Conservation (phyloP, 176 grass and related monocot species). For the Carex pumila region DNA sequence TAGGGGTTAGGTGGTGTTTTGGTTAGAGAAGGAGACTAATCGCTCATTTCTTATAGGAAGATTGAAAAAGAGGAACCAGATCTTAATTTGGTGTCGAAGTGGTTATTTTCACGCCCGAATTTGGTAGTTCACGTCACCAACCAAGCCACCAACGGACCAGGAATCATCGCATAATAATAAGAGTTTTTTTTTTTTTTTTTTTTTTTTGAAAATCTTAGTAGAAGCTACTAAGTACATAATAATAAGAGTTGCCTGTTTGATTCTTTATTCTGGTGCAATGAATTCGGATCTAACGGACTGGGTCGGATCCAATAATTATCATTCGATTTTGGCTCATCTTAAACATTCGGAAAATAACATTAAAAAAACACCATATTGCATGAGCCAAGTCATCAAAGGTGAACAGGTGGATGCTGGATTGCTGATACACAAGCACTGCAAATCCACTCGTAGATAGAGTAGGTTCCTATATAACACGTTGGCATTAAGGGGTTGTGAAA, state of each 20-base stretch:
- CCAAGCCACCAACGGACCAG: not conserved
- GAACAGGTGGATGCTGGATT: not conserved
- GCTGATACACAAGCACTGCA: not conserved
- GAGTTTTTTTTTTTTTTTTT: too few species aligned
- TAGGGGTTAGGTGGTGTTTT: slow-evolving; percentile 11
- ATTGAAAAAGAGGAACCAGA: not conserved
- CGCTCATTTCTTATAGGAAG: not conserved
- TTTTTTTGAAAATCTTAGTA: too few species aligned
- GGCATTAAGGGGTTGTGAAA: too few species aligned
- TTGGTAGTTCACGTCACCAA: slow-evolving; percentile 8
- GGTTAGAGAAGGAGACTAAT: not conserved
- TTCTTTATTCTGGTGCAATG: not conserved
- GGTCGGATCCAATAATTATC: not conserved
- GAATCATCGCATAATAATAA: not conserved
- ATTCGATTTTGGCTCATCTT: not conserved
- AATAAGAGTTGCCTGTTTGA: not conserved
- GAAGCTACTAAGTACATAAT: too few species aligned
- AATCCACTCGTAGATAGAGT: not conserved
- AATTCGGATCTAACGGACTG: not conserved
- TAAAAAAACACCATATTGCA: not conserved
- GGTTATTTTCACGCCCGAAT: slow-evolving; percentile 2
- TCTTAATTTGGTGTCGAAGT: not conserved
- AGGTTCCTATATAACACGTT: too few species aligned
- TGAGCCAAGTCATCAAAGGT: not conserved
- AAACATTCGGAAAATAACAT: not conserved